A percentile compares a stretch with the other conserved stretches of the same genome.
Conservation (phyloP, 2,329 filamentous ascomycete species). For the Bipolaris victoriae region DNA sequence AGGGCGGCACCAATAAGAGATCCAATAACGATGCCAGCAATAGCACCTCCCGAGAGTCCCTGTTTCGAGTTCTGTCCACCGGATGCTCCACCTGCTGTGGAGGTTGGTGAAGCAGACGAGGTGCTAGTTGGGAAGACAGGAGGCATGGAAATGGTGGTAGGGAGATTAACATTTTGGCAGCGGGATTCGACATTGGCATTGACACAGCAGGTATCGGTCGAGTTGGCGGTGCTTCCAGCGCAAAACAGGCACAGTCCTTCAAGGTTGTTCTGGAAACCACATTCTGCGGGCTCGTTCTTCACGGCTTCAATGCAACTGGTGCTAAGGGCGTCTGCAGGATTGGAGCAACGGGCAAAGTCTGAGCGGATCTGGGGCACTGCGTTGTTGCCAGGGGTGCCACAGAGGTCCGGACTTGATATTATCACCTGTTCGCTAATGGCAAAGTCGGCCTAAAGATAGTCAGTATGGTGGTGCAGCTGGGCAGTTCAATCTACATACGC, state of each 20-base stretch:
- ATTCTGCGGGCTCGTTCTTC: slow-evolving; percentile 83
- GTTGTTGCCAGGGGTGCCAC: slow-evolving; percentile 68
- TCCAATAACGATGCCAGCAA: slow-evolving; percentile 89
- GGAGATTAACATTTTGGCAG: slow-evolving; percentile 79
- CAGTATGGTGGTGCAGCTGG: slow-evolving; percentile 32
- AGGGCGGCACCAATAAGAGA: slow-evolving; percentile 73
- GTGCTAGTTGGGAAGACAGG: slow-evolving; percentile 67
- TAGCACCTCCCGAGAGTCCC: slow-evolving; percentile 79
- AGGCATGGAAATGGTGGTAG: slow-evolving; percentile 68
- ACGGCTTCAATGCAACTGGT: slow-evolving; percentile 75
- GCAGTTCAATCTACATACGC: slow-evolving; percentile 61
- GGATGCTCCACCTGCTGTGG: slow-evolving; percentile 28
- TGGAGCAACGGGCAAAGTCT: slow-evolving; percentile 88
- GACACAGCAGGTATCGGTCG: slow-evolving; percentile 94
- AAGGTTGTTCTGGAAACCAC: slow-evolving; percentile 76
- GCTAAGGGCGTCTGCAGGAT: slow-evolving; percentile 80
- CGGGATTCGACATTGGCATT: slow-evolving; percentile 75
- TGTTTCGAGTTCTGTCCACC: slow-evolving; percentile 41
- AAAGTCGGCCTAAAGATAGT: slow-evolving; percentile 68
- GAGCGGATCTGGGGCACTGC: slow-evolving; percentile 81
- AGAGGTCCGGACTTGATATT: slow-evolving; percentile 74
- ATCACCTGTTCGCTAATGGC: slow-evolving; percentile 90
- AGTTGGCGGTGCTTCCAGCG: slow-evolving; percentile 79
- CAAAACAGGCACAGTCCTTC: slow-evolving; percentile 88
- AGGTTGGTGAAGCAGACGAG: slow-evolving; percentile 58